Percentiles rank a stretch among this genome's conserved stretches.
These are phyloP conservation scores for Handroanthus guayacan DNA, from an alignment of 257 asterid genomes.

Conservation along the genomic window DNA sequence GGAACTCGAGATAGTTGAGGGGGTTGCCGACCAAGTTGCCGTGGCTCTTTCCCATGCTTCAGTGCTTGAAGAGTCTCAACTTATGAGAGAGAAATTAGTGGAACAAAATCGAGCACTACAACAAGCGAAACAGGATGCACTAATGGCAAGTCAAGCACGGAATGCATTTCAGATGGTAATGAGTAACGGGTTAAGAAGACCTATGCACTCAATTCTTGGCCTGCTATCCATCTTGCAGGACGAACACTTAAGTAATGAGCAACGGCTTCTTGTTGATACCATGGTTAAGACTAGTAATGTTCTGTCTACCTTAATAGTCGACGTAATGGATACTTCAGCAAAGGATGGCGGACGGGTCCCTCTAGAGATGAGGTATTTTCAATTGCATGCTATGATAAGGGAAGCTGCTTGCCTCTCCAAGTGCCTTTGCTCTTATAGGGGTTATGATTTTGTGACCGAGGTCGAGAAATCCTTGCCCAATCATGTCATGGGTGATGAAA, in stretches of 20 bases:
- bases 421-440: slow-evolving; percentile 72
- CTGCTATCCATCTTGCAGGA: slow-evolving; percentile 77
- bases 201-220: slow-evolving; percentile 89
- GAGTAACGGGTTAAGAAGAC: slow-evolving; percentile 88
- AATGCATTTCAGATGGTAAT: slow-evolving; percentile 78
- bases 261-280: slow-evolving; percentile 66
- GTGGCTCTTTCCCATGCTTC: slow-evolving; percentile 98
- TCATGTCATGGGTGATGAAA: slow-evolving; percentile 91
- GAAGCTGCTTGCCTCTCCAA: slow-evolving; percentile 86
- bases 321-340: slow-evolving; percentile 72
- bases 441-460: slow-evolving; percentile 64
- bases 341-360: slow-evolving; percentile 69
- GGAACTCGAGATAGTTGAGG: slow-evolving; percentile 84
- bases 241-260: slow-evolving; percentile 65
- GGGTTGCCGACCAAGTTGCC: slow-evolving; percentile 93
- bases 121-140: slow-evolving; percentile 80
- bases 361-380: slow-evolving; percentile 68
- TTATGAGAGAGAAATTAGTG: slow-evolving; percentile 73
- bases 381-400: slow-evolving; percentile 71
- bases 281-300: slow-evolving; percentile 79
- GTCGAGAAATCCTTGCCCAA: slow-evolving; percentile 79
- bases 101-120: slow-evolving; percentile 83
- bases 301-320: slow-evolving; percentile 72
- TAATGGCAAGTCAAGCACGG: slow-evolving; percentile 89
- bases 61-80: slow-evolving; percentile 88